These are phyloP conservation scores for Lyophyllum atratum DNA, from an alignment of 768 basidiomycete species.

Conservation along the genomic window DNA sequence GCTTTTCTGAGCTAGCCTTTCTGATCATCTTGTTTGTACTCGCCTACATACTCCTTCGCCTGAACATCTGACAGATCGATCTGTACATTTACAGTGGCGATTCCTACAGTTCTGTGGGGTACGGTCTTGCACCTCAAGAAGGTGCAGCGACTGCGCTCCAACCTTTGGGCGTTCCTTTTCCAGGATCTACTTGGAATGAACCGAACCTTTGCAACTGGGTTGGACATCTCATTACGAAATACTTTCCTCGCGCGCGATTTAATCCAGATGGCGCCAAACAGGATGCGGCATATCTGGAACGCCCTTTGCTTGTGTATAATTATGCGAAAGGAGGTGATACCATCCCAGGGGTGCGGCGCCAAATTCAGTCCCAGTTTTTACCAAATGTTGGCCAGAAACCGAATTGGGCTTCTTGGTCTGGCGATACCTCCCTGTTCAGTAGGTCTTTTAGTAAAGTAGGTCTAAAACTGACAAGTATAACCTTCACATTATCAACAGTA, in stretches of 20 bases:
- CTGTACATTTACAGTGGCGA: slow-evolving; percentile 48
- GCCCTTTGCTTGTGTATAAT: slow-evolving; percentile 53
- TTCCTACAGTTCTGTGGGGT: slow-evolving; percentile 54
- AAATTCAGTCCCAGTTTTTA: slow-evolving; percentile 42
- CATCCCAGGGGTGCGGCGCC: slow-evolving; percentile 40
- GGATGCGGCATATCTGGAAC: slow-evolving; percentile 28
- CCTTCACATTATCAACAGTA: slow-evolving; percentile 33
- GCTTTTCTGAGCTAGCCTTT: slow-evolving; percentile 39
- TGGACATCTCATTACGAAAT: slow-evolving; percentile 52
- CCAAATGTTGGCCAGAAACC: slow-evolving; percentile 36
- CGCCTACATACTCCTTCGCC: not conserved
- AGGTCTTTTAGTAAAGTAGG: slow-evolving; percentile 10
- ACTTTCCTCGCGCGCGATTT: slow-evolving; percentile 37
- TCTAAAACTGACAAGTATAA: not conserved
- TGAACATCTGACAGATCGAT: not conserved
- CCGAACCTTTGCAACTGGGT: slow-evolving; percentile 59
- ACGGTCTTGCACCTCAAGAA: slow-evolving; percentile 11
- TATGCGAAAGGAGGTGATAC: slow-evolving; percentile 58
- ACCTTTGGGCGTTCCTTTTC: slow-evolving; percentile 53
- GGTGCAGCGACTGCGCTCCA: slow-evolving; percentile 37
- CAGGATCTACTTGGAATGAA: slow-evolving; percentile 52
- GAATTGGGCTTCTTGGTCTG: slow-evolving; percentile 41
- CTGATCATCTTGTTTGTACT: slow-evolving; percentile 57
- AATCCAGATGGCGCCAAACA: slow-evolving; percentile 28
- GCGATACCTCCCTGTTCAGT: slow-evolving; percentile 50